Base-by-base conservation (phyloP, 345 rosid genomes). In the Conringia planisiliqua region DNA sequence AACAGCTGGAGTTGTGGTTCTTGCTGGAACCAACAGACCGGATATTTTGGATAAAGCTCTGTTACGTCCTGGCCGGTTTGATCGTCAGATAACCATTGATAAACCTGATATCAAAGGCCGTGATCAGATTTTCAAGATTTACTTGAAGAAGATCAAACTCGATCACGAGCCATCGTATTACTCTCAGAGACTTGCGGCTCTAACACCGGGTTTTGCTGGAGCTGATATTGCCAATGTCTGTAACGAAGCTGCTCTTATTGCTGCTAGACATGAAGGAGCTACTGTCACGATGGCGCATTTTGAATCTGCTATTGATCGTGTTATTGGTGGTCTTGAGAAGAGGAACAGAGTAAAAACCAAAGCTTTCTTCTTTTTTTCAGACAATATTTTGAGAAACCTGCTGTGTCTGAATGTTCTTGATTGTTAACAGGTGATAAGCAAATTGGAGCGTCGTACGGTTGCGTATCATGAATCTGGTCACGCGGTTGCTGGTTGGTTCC, bases 381-480 rank as follows among this genome's bases (percentile, higher is more conserved):
- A 52, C 33, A 52, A 24, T 12, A 1, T 3, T 52, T 24, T 26
- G 6, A 16, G 6, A 33, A 26, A 35, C 16, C 20, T 46, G 22
- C 22, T 30, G 40, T 6, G 6, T 57, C 64, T 63, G 46, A 63
- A 57, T 68, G 60, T 50, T 5, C 26, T 46, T 50, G 38, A 1
- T 10, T 16, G 10, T 55, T 66, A 73, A 52, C 82, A 89, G 96
- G 97, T 94, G 42, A 92, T 92, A 80, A 95, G 99, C 85, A 90
- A 87, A 79, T 81, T 88, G 54, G 97, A 95, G 74, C 87, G 98
- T 17, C 85, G 86, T 60, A 95, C 97, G 14, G 99, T 90, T 76
- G 97, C 97, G 3, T 95, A 90, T 81, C 99, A 95, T 73, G 99
- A 95, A 81, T 87, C 99, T 46, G 97, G 99, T 20, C 98, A 95